Evolutionary conservation across 2,329 filamentous ascomycete genomes (phyloP).

Genomic region (Aspergillus glaucus): DNA sequence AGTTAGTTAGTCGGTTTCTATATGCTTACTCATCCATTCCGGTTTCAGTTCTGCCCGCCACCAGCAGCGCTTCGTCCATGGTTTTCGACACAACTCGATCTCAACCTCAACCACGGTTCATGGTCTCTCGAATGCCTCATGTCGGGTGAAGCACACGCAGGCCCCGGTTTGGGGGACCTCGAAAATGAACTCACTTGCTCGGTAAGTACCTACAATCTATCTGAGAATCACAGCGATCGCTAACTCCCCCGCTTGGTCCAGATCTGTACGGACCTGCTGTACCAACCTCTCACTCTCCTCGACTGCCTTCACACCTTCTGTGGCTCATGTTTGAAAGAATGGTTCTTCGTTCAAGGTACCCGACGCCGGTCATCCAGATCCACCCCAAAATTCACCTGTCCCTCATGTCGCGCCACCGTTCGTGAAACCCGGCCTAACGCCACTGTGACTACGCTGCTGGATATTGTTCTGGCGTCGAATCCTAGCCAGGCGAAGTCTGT

Average conservation of each 20-base stretch:
- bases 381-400: conserved; percentile 69
- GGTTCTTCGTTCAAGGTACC: conserved; percentile 77
- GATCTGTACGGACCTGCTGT: conserved; percentile 96
- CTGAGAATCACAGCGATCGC: background rate
- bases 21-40: background rate
- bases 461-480: conserved; percentile 77
- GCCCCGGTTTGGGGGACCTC: conserved; percentile 55
- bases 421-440: conserved; percentile 86
- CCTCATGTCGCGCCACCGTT: conserved; percentile 80
- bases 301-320: conserved; percentile 96
- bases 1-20: background rate
- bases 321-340: conserved; percentile 89
- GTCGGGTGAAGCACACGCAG: conserved; percentile 11
- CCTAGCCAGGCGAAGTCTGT: conserved; percentile 65
- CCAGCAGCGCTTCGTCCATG: background rate
- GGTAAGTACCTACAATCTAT: conserved; percentile 50
- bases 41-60: background rate
- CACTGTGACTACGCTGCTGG: conserved; percentile 78
- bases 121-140: conserved; percentile 6
- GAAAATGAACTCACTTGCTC: conserved; percentile 95
- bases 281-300: conserved; percentile 82
- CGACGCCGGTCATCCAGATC: conserved; percentile 44
- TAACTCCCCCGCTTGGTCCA: conserved; percentile 32
- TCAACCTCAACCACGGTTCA: background rate
- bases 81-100: background rate